Percentiles rank a stretch among this genome's conserved stretches.
phyloP scores from a whole-genome alignment of 495 filamentous ascomycete species.

The Podospora appendiculata region DNA sequence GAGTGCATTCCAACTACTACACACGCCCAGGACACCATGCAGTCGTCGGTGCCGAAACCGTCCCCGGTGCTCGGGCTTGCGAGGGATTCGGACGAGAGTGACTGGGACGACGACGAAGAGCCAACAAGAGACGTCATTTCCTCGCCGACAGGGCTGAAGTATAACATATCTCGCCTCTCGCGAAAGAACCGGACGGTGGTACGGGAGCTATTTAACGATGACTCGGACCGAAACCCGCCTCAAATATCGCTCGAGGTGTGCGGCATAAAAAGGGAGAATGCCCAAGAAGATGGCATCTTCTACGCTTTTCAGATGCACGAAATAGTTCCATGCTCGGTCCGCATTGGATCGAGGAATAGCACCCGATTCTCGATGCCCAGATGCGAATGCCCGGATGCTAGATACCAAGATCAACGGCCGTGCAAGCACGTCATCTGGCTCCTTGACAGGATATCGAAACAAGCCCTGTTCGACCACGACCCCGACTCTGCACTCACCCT shows the following conservation, averaged over 20 bases:
- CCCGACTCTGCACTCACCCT: slow-evolving; percentile 26
- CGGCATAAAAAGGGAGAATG: slow-evolving; percentile 24
- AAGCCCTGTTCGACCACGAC: slow-evolving; percentile 27
- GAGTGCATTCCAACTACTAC: slow-evolving; percentile 12
- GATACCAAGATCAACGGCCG: slow-evolving; percentile 16
- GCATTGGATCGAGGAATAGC: slow-evolving; percentile 29
- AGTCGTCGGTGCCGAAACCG: not conserved
- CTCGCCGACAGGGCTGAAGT: slow-evolving; percentile 29
- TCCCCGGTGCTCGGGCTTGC: no score
- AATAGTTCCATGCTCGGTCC: slow-evolving; percentile 35
- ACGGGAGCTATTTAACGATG: slow-evolving; percentile 13
- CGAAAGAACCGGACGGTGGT: slow-evolving; percentile 14
- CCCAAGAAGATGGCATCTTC: slow-evolving; percentile 24
- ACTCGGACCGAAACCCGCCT: slow-evolving; percentile 15
- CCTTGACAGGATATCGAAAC: slow-evolving; percentile 35
- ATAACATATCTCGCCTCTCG: slow-evolving; percentile 20
- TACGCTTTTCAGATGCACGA: slow-evolving; percentile 43
- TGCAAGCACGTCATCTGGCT: slow-evolving; percentile 45
- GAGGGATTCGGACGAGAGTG: slow-evolving; percentile 18
- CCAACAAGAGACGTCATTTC: slow-evolving; percentile 21
- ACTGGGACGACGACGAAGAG: slow-evolving; percentile 24
- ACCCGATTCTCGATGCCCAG: slow-evolving; percentile 25
- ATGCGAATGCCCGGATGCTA: slow-evolving; percentile 32
- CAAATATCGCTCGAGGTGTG: slow-evolving; percentile 36
- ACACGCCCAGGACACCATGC: slow-evolving; percentile 18